Evolutionary conservation across 768 basidiomycete species (phyloP), one percentile per base, ranked within the genome.

Genomic region (Mycena olivaceomarginata): DNA sequence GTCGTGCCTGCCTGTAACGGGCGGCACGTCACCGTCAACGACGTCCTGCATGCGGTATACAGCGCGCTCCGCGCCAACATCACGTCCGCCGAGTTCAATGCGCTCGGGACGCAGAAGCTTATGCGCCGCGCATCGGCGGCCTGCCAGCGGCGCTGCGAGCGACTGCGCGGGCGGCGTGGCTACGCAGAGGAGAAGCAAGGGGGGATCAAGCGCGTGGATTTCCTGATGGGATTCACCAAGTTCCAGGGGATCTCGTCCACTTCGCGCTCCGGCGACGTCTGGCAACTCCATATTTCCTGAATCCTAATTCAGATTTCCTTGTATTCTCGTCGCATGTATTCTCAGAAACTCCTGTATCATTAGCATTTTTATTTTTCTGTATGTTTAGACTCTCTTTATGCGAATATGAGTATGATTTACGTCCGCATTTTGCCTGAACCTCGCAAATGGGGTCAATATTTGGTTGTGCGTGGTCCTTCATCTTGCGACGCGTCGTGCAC

Each of bases 121-220:
- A 71, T 51, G 75, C 64, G 56, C 11, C 51, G 11, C 16, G 75
- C 43, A 3, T 13, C 64, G 15, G 64, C 25, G 9, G 68, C 51
- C 12, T 76, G 67, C 57, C 37, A 18, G 8, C 25, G 18, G 20
- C 75, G 75, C 25, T 76, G 31, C 31, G 75, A 76, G 57, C 68
- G 69, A n/a, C 57, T 66, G 22, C 51, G 45, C 2, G 69, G 75
- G 5, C 51, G 25, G 11, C 63, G 63, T 1, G 75, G 56, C 16
- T 76, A 60, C 51, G n/a, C 5, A 0, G 64, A 76, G 53, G 75
- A 76, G 56, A 76, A 76, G 45, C 11, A 10, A 2, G 7, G 7
- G 25, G 75, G 68, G 1, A 16, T 76, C 7, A 70, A 66, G 56
- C 62, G 75, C 11, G 69, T 76, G 18, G 75, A 76, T 45, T 76